Evolutionary conservation across 2,329 filamentous ascomycete species (phyloP).

Genomic region (Exophiala phaeomuriformis): DNA sequence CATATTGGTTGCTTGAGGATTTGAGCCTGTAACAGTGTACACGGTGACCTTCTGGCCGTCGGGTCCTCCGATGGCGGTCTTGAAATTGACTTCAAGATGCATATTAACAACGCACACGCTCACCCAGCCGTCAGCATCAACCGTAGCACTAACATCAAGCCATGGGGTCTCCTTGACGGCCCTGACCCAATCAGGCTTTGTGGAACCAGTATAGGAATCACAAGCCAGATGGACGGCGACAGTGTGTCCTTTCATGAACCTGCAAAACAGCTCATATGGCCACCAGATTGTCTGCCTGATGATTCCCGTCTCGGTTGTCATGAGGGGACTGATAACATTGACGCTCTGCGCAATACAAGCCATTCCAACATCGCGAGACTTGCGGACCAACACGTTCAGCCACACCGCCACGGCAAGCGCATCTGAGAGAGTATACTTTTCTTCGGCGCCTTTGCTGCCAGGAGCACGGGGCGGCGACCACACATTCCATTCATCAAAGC

Average conservation of each 20-base stretch:
- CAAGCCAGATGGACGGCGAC: slow-evolving; percentile 59
- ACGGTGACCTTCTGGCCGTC: slow-evolving; percentile 48
- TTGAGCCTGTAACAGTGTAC: slow-evolving; percentile 54
- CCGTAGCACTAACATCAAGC: slow-evolving; percentile 37
- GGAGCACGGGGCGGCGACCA: slow-evolving; percentile 68
- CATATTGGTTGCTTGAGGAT: slow-evolving; percentile 54
- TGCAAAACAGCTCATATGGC: slow-evolving; percentile 61
- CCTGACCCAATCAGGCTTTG: slow-evolving; percentile 35
- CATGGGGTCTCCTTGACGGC: slow-evolving; percentile 59
- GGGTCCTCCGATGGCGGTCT: slow-evolving; percentile 35
- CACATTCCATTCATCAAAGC: slow-evolving; percentile 81
- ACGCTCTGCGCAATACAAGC: slow-evolving; percentile 71
- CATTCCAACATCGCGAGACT: slow-evolving; percentile 65
- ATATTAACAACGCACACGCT: slow-evolving; percentile 69
- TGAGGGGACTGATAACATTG: slow-evolving; percentile 69
- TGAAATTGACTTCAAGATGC: slow-evolving; percentile 52
- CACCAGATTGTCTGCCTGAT: slow-evolving; percentile 69
- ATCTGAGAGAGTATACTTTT: slow-evolving; percentile 66
- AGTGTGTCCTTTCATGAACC: slow-evolving; percentile 66
- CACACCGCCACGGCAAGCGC: slow-evolving; percentile 67
- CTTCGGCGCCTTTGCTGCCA: slow-evolving; percentile 64
- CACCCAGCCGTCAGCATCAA: slow-evolving; percentile 51
- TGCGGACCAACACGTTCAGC: slow-evolving; percentile 69
- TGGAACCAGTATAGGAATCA: slow-evolving; percentile 56
- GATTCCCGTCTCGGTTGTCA: slow-evolving; percentile 60